phyloP scores from a whole-genome alignment of 768 basidiomycete genomes.

The Lyophyllum decastes region DNA sequence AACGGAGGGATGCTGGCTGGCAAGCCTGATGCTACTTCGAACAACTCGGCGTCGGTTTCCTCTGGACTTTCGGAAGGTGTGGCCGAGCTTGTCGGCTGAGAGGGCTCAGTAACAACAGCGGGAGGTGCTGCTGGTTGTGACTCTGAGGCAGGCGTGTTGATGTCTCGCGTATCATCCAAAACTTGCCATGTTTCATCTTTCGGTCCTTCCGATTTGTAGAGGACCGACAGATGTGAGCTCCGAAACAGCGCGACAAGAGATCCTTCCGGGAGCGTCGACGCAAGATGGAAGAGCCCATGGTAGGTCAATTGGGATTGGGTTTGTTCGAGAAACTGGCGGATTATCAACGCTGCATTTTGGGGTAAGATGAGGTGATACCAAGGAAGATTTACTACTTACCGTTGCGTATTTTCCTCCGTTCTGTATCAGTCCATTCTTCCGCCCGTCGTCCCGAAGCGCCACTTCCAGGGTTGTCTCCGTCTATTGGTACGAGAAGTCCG shows the following conservation, averaged over 20 bases:
- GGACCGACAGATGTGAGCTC: slow-evolving; percentile 85
- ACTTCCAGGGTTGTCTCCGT: slow-evolving; percentile 20
- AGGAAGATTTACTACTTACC: slow-evolving; percentile 45
- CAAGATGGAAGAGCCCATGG: slow-evolving; percentile 81
- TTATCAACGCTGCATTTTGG: slow-evolving; percentile 53
- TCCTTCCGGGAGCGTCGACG: slow-evolving; percentile 55
- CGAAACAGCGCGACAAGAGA: slow-evolving; percentile 85
- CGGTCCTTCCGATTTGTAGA: slow-evolving; percentile 56
- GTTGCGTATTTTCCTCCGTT: slow-evolving; percentile 65
- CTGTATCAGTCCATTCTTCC: slow-evolving; percentile 46
- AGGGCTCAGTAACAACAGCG: not conserved
- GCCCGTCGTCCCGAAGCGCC: slow-evolving; percentile 18
- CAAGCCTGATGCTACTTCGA: not conserved
- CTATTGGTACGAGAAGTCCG: slow-evolving; percentile 55
- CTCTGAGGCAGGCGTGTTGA: too few species aligned
- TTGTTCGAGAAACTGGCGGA: slow-evolving; percentile 67
- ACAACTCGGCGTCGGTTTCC: not conserved
- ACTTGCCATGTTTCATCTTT: slow-evolving; percentile 9
- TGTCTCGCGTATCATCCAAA: slow-evolving; percentile 5
- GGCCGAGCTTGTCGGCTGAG: not conserved
- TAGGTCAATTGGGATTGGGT: slow-evolving; percentile 87
- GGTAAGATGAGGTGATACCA: not conserved
- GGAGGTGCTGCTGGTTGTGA: not conserved
- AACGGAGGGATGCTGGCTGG: not conserved
- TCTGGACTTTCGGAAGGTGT: not conserved